Percentiles rank a stretch among this genome's conserved stretches.
phyloP scores from a whole-genome alignment of 257 asterid genomes.

The Cordia subcordata region DNA sequence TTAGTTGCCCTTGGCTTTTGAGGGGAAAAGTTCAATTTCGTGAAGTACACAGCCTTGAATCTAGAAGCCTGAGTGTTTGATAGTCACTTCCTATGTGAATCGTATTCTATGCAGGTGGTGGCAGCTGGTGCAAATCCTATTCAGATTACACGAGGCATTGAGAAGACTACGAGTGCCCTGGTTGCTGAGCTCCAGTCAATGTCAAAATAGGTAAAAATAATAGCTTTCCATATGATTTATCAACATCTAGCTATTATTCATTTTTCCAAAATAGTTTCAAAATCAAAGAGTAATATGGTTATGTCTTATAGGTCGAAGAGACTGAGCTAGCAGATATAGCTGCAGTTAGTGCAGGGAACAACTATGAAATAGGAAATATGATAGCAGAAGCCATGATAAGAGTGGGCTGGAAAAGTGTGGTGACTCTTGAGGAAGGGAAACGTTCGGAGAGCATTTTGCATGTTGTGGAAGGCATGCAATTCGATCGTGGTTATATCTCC shows the following conservation, averaged over 20 bases:
- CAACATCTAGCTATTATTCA: too few relatives aligned
- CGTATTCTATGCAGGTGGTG: conserved; percentile 30
- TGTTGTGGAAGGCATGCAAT: conserved; percentile 40
- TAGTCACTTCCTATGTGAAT: not conserved
- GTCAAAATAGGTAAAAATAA: conserved; percentile 46
- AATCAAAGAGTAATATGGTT: too few relatives aligned
- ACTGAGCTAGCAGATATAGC: conserved; percentile 39
- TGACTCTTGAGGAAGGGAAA: conserved; percentile 37
- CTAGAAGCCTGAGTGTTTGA: not conserved
- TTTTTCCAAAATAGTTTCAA: not conserved
- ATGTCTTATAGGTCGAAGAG: conserved; percentile 28
- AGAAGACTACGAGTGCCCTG: conserved; percentile 42
- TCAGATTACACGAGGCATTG: conserved; percentile 55
- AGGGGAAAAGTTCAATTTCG: not conserved
- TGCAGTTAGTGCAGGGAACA: conserved; percentile 36
- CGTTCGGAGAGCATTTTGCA: conserved; percentile 26
- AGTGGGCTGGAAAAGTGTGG: conserved; percentile 38
- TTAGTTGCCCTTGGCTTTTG: not conserved
- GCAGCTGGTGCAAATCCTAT: conserved; percentile 66
- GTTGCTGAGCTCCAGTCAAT: conserved; percentile 46
- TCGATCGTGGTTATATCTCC: conserved; percentile 39
- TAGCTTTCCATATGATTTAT: not conserved
- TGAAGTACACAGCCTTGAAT: not conserved
- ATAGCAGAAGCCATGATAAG: conserved; percentile 35
- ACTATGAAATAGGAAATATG: conserved; percentile 38